phyloP scores from a whole-genome alignment of 495 filamentous ascomycete genomes.

The Trichoderma orchidacearum region DNA sequence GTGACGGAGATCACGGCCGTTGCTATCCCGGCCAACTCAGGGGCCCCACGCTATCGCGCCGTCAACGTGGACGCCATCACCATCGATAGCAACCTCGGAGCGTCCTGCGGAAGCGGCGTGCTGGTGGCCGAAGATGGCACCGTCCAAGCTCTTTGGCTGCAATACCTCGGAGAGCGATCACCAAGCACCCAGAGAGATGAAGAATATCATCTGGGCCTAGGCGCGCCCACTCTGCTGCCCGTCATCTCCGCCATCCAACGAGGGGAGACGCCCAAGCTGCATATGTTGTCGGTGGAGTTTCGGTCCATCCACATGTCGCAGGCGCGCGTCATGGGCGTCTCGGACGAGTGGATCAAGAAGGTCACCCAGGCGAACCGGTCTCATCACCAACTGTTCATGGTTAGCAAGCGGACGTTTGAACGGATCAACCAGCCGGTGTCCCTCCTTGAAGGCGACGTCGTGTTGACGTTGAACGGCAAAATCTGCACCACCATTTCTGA shows the following conservation, averaged over 20 bases:
- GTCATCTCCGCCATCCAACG: constrained; percentile 73
- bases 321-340: constrained; percentile 94
- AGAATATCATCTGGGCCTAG: constrained; percentile 91
- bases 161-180: constrained; percentile 83
- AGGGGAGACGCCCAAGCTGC: constrained; percentile 61
- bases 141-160: constrained; percentile 91
- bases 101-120: constrained; percentile 91
- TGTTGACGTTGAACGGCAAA: constrained; percentile 80
- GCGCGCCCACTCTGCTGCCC: constrained; percentile 76
- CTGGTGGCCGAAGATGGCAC: constrained; percentile 80
- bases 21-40: constrained; percentile 82
- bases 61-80: constrained; percentile 97
- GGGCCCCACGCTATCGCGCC: constrained; percentile 85
- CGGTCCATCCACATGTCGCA: constrained; percentile 94
- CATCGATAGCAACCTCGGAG: constrained; percentile 80
- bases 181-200: constrained; percentile 71
- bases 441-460: constrained; percentile 82
- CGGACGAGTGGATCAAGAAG: constrained; percentile 86
- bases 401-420: constrained; percentile 64
- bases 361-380: constrained; percentile 77
- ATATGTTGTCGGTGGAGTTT: constrained; percentile 88
- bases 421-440: constrained; percentile 51
- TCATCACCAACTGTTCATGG: constrained; percentile 95
- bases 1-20: constrained; percentile 98
- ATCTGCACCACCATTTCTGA: constrained; percentile 87